Conservation (phyloP, 208 protist species). For the Endotrypanum monterogeii region DNA sequence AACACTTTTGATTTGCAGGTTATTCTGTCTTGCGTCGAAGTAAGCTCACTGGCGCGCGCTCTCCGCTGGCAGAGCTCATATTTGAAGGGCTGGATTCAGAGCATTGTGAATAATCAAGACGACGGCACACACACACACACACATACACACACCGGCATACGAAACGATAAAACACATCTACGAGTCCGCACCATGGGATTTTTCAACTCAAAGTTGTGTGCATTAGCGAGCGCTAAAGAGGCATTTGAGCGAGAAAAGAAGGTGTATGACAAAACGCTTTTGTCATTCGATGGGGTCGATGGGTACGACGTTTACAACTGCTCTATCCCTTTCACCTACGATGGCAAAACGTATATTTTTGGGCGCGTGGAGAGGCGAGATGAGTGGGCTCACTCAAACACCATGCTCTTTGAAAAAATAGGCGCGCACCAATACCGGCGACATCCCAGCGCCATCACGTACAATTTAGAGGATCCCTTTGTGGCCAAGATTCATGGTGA, state of each 20-base stretch:
- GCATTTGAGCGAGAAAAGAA: constrained; percentile 51
- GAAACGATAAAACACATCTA: not conserved
- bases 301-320: constrained; percentile 69
- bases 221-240: constrained; percentile 45
- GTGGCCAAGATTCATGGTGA: constrained; percentile 65
- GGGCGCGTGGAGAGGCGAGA: constrained; percentile 56
- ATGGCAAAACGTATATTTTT: constrained; percentile 58
- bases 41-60: not conserved
- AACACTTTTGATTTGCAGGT: not conserved
- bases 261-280: constrained; percentile 30
- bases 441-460: constrained; percentile 33
- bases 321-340: constrained; percentile 59
- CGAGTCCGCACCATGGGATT: constrained; percentile 24
- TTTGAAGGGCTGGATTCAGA: not conserved
- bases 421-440: constrained; percentile 43
- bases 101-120: not conserved
- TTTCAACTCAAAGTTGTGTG: constrained; percentile 45
- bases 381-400: constrained; percentile 59
- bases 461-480: constrained; percentile 59
- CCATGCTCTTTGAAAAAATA: constrained; percentile 47
- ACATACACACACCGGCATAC: not conserved
- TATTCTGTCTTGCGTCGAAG: not conserved
- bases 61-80: no score
- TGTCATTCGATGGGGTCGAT: constrained; percentile 44
- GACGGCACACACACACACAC: not conserved